These are phyloP conservation scores for Stylosanthes scabra DNA, from an alignment of 331 rosid genomes.

Conservation along the genomic window DNA sequence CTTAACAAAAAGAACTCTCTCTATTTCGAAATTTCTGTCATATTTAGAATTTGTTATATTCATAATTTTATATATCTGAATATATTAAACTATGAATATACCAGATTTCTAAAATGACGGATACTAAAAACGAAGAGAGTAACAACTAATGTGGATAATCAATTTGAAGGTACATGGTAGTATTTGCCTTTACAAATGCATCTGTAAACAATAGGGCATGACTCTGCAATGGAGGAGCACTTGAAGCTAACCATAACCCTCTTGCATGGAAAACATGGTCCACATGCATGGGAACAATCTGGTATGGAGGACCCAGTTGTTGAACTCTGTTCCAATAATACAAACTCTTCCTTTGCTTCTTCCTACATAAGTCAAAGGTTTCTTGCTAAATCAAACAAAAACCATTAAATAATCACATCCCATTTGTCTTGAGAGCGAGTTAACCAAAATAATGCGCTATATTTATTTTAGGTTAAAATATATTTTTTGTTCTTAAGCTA, in stretches of 20 bases:
- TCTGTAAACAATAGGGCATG: conserved; percentile 91
- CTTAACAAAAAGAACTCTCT: no score
- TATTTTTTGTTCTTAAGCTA: no score
- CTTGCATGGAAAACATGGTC: conserved; percentile 93
- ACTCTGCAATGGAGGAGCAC: conserved; percentile 77
- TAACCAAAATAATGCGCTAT: not conserved
- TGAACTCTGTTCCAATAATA: conserved; percentile 64
- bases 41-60: no score
- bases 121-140: no score
- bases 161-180: conserved; percentile 92
- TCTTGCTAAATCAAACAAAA: not conserved
- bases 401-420: not conserved
- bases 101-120: no score
- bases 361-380: conserved; percentile 37
- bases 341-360: conserved; percentile 48
- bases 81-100: no score
- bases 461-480: no score
- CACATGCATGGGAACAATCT: conserved; percentile 96
- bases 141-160: conserved; percentile 10
- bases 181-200: conserved; percentile 89
- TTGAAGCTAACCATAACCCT: conserved; percentile 94
- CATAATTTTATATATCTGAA: no score
- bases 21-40: no score
- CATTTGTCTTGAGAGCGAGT: not conserved
- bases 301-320: conserved; percentile 88